Percentiles rank a stretch among this genome's conserved stretches.
phyloP scores from a whole-genome alignment of 352 stramenopile species.

The Globisporangium rhizosaccharum region DNA sequence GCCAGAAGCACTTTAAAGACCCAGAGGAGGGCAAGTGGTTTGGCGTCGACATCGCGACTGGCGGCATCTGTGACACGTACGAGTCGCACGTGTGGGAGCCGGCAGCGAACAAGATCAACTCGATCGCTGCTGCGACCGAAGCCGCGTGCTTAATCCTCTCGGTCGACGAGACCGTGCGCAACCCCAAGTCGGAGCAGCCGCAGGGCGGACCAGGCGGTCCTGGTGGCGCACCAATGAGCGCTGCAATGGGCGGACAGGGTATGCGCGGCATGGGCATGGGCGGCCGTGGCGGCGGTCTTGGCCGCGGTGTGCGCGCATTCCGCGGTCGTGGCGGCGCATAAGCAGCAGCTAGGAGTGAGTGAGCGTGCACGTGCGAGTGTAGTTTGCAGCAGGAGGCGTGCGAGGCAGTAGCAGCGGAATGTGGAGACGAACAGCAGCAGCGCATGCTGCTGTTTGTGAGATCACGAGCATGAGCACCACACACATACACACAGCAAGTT shows the following conservation, averaged over 20 bases:
- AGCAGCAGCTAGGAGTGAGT: conserved; percentile 7
- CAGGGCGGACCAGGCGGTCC: conserved; percentile 37
- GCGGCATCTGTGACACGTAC: conserved; percentile 97
- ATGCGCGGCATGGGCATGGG: conserved; percentile 89
- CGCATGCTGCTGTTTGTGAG: neutral
- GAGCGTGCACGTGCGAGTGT: neutral
- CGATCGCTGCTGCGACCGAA: conserved; percentile 94
- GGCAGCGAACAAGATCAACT: conserved; percentile 98
- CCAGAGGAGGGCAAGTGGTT: conserved; percentile 94
- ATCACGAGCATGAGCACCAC: neutral
- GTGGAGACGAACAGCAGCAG: neutral
- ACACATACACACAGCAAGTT: conserved; percentile 5
- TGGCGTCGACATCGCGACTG: conserved; percentile 97
- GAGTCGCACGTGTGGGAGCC: conserved; percentile 98
- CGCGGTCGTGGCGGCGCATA: conserved; percentile 75
- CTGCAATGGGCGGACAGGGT: conserved; percentile 88
- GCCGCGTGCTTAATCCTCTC: conserved; percentile 97
- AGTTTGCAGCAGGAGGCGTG: neutral
- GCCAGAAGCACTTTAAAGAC: conserved; percentile 95
- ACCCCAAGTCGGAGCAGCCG: conserved; percentile 95
- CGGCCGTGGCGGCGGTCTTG: conserved; percentile 60
- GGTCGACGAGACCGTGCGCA: conserved; percentile 99
- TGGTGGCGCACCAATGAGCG: conserved; percentile 73
- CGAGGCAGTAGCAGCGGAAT: neutral
- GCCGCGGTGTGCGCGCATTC: conserved; percentile 75